These are phyloP conservation scores for Trichoderma polysporum DNA, from an alignment of 2,329 filamentous ascomycete genomes.

Conservation along the genomic window DNA sequence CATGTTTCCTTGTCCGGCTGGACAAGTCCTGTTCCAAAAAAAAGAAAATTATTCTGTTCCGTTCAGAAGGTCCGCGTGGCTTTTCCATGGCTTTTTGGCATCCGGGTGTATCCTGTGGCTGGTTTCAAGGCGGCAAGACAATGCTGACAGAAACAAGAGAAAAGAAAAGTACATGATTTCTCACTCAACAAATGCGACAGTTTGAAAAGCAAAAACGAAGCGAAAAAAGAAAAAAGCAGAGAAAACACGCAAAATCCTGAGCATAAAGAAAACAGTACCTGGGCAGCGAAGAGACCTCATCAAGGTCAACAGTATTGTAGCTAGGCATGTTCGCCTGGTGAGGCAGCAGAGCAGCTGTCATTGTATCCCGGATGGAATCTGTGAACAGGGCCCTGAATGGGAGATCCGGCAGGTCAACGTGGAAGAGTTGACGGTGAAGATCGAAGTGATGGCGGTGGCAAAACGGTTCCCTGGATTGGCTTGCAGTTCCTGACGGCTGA, in stretches of 20 bases:
- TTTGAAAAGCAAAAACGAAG: slow-evolving; percentile 28
- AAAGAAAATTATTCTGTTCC: background rate
- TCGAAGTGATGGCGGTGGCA: slow-evolving; percentile 28
- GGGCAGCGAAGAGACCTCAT: slow-evolving; percentile 60
- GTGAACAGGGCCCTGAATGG: slow-evolving; percentile 29
- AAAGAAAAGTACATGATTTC: slow-evolving; percentile 33
- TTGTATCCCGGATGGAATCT: slow-evolving; percentile 42
- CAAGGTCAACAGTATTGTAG: slow-evolving; percentile 54
- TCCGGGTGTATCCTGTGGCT: slow-evolving; percentile 23
- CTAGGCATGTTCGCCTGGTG: slow-evolving; percentile 53
- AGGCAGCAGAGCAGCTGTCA: slow-evolving; percentile 50
- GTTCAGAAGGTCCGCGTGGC: slow-evolving; percentile 15
- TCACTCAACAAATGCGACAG: slow-evolving; percentile 28
- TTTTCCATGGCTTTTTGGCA: slow-evolving; percentile 22
- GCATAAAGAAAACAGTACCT: slow-evolving; percentile 58
- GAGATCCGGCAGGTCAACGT: slow-evolving; percentile 32
- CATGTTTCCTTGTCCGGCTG: slow-evolving; percentile 32
- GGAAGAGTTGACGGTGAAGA: slow-evolving; percentile 23
- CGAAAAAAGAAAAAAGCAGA: slow-evolving; percentile 26
- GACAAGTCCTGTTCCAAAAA: slow-evolving; percentile 32
- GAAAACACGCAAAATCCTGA: slow-evolving; percentile 28
- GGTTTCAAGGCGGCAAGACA: slow-evolving; percentile 27
- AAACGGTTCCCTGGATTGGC: slow-evolving; percentile 18
- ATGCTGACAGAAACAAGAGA: slow-evolving; percentile 25
- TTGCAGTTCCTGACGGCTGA: slow-evolving; percentile 21